phyloP scores from a whole-genome alignment of 345 rosid genomes.

The Melastoma malabathricum region DNA sequence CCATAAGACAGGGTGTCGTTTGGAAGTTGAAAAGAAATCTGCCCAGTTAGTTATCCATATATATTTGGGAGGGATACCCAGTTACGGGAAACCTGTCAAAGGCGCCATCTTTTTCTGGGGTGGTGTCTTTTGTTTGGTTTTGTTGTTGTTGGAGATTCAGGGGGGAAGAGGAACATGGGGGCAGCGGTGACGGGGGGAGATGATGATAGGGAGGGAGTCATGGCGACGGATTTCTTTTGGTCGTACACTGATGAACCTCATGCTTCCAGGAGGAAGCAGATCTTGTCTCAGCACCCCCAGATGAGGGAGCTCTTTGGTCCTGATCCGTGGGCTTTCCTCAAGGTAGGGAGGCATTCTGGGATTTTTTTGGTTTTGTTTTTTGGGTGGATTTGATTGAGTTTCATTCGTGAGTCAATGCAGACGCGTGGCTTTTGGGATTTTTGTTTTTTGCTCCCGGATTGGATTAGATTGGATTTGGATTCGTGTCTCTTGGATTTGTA shows the following conservation, averaged over 20 bases:
- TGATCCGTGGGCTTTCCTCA: constrained; percentile 57
- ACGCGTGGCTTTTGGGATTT: too few relatives aligned
- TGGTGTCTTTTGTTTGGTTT: too few relatives aligned
- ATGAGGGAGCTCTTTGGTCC: constrained; percentile 80
- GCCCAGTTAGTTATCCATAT: too few relatives aligned
- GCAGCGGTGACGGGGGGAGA: background rate
- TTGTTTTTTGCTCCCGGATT: too few relatives aligned
- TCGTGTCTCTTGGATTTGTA: background rate
- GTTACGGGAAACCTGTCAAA: too few relatives aligned
- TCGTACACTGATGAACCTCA: constrained; percentile 90
- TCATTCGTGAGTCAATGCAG: too few relatives aligned
- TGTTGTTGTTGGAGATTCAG: background rate
- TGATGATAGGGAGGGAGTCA: constrained; percentile 28
- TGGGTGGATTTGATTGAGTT: too few relatives aligned
- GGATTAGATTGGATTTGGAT: background rate
- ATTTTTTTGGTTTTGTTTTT: background rate
- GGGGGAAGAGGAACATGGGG: background rate
- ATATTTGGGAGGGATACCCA: too few relatives aligned
- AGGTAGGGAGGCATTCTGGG: constrained; percentile 27
- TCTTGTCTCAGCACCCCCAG: constrained; percentile 80
- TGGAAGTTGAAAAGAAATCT: too few relatives aligned
- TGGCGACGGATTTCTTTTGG: constrained; percentile 87
- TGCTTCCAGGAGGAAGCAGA: constrained; percentile 61
- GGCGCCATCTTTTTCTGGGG: too few relatives aligned
- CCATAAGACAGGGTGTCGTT: too few relatives aligned